Conservation (phyloP, 2,329 filamentous ascomycete genomes). For the Fusarium praegraminearum region DNA sequence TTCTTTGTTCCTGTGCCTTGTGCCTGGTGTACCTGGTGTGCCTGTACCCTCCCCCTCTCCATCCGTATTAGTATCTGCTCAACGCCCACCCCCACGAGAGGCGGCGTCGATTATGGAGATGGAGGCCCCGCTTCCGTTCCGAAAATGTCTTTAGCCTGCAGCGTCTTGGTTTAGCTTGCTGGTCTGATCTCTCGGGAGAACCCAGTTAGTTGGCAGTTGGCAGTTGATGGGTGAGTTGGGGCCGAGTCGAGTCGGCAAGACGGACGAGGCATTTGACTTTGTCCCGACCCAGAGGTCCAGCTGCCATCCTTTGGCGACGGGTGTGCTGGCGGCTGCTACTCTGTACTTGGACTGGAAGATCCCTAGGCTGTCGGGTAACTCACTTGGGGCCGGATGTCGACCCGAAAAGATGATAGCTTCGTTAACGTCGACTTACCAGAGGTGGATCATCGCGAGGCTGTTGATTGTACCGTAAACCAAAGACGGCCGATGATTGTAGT, state of each 20-base stretch:
- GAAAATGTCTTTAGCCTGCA: conserved; percentile 22
- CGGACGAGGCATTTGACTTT: conserved; percentile 41
- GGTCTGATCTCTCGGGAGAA: conserved; percentile 19
- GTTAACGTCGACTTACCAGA: conserved; percentile 24
- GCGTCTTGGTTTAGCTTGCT: conserved; percentile 6
- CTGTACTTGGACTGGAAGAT: background rate
- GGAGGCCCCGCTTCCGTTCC: conserved; percentile 27
- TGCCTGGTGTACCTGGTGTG: conserved; percentile 17
- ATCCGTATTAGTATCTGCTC: conserved; percentile 6
- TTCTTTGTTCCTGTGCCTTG: conserved; percentile 30
- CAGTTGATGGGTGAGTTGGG: conserved; percentile 7
- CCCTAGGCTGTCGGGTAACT: conserved; percentile 22
- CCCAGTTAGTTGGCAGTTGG: background rate
- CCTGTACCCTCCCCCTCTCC: conserved; percentile 21
- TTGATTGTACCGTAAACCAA: conserved; percentile 10
- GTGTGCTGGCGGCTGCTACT: conserved; percentile 17
- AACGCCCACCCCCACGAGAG: conserved; percentile 30
- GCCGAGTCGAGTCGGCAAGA: conserved; percentile 32
- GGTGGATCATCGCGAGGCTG: conserved; percentile 17
- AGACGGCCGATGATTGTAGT: conserved; percentile 7
- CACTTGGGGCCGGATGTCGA: conserved; percentile 18
- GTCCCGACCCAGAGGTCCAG: conserved; percentile 10
- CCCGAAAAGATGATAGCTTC: conserved; percentile 8
- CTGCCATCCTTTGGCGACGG: conserved; percentile 13
- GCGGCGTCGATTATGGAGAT: conserved; percentile 29